Conservation (phyloP, 176 grass and related monocot genomes). For the Sorghum bicolor region Sorghum_bicolor_NCBIv3 NC_012870.2:1400001-1400500, state of each 20-base stretch:
- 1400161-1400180: not conserved
- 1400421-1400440: not conserved
- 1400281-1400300: not conserved
- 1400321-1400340: not conserved
- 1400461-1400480: not conserved
- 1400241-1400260: not conserved
- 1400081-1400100: not conserved
- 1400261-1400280: not conserved
- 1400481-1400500: not conserved
- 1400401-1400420: not conserved
- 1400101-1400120: not conserved
- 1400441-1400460: not conserved
- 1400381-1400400: not conserved
- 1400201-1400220: not conserved
- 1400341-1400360: not conserved
- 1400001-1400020: constrained; percentile 3
- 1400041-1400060: not conserved
- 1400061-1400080: not conserved
- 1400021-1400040: not conserved
- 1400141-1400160: not conserved
- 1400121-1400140: not conserved
- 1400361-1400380: not conserved
- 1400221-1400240: not conserved
- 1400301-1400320: not conserved
- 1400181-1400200: not conserved